Percentiles rank a stretch among this genome's conserved stretches.
Conservation (phyloP, 345 rosid genomes). For the Ceriops decandra region DNA sequence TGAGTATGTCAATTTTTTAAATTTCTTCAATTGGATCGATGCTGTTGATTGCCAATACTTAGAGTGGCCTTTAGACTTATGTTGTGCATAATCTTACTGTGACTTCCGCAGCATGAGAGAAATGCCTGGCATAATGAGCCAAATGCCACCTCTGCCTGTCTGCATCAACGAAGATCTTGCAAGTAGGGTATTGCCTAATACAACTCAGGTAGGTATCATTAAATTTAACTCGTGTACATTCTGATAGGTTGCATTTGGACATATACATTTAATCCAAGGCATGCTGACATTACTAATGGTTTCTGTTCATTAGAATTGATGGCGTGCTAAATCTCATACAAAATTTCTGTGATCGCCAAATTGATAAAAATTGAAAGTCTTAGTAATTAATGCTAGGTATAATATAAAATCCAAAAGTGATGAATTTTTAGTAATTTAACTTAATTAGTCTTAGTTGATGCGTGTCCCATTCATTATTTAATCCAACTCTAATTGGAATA, state of each 20-base stretch:
- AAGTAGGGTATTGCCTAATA: slow-evolving; percentile 47
- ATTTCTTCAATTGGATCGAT: slow-evolving; percentile 10
- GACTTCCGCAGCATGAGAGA: slow-evolving; percentile 58
- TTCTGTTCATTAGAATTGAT: not conserved
- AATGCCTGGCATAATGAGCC: slow-evolving; percentile 86
- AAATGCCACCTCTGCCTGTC: slow-evolving; percentile 80
- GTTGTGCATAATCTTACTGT: slow-evolving; percentile 14
- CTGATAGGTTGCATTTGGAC: not conserved
- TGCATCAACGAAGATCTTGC: slow-evolving; percentile 65
- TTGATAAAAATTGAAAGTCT: no score
- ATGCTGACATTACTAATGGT: not conserved
- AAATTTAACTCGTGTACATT: not conserved
- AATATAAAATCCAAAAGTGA: no score
- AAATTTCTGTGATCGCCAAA: no score
- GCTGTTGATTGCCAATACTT: slow-evolving; percentile 7
- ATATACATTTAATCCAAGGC: not conserved
- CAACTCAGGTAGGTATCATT: slow-evolving; percentile 42
- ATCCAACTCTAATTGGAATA: no score
- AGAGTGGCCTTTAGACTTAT: not conserved
- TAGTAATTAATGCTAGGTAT: no score
- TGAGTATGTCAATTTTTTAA: slow-evolving; percentile 50
- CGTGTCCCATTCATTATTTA: no score
- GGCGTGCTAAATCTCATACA: no score
- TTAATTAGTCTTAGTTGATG: no score
- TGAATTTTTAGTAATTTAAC: no score